A percentile compares a stretch with the other conserved stretches of the same genome.
Conservation (phyloP, 1,284 basidiomycete genomes). For the Cutaneotrichosporon sp. region DNA sequence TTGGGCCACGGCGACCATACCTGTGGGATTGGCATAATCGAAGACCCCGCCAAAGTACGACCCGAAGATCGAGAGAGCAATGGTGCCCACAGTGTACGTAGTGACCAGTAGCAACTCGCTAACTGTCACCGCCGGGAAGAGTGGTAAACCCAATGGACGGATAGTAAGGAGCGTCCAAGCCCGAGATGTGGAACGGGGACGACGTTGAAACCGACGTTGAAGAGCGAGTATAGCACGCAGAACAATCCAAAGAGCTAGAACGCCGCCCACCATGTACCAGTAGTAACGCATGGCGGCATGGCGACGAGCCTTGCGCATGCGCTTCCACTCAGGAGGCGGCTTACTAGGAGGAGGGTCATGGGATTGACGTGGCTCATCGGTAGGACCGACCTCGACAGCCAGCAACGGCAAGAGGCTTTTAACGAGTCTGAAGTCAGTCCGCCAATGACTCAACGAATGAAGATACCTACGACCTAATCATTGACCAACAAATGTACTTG, state of each 20-base stretch:
- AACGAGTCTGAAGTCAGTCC: neutral
- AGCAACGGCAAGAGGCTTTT: neutral
- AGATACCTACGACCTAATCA: too few relatives aligned
- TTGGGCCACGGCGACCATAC: constrained; percentile 49
- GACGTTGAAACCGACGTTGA: neutral
- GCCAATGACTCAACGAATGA: too few relatives aligned
- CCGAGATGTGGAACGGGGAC: neutral
- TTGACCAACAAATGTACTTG: too few relatives aligned
- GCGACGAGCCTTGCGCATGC: neutral
- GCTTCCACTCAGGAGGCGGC: neutral
- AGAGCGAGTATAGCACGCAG: neutral
- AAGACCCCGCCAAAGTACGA: constrained; percentile 1
- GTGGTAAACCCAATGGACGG: neutral
- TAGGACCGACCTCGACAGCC: neutral
- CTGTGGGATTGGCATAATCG: constrained; percentile 3
- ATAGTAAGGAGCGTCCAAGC: neutral
- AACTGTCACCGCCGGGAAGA: neutral
- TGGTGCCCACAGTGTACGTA: neutral
- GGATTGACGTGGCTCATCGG: neutral
- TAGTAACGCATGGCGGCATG: constrained; percentile 1
- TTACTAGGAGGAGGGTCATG: neutral
- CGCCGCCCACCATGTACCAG: neutral
- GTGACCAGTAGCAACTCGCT: neutral
- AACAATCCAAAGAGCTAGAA: neutral
- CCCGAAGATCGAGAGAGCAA: neutral